phyloP scores from a whole-genome alignment of 257 asterid genomes.

The Leptodermis oblonga region DNA sequence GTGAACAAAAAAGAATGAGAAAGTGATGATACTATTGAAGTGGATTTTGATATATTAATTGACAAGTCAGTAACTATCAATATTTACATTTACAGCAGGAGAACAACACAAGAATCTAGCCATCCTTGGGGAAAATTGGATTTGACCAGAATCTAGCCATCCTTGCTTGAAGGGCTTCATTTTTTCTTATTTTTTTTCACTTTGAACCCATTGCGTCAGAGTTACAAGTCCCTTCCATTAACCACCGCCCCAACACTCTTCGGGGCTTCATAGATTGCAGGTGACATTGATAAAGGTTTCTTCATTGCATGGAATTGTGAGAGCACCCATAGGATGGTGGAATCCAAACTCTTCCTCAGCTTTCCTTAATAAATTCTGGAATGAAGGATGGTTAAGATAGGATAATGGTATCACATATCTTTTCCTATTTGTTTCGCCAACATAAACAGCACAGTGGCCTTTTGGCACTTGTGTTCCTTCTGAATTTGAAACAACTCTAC shows the following conservation, averaged over 20 bases:
- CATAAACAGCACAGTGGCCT: conserved; percentile 30
- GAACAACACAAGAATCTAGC: not conserved
- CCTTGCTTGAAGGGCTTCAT: no score
- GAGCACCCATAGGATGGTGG: conserved; percentile 34
- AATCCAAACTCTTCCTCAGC: conserved; percentile 35
- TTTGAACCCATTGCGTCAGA: no score
- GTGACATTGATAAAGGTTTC: conserved; percentile 30
- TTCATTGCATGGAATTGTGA: conserved; percentile 29
- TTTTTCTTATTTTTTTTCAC: no score
- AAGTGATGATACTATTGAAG: not conserved
- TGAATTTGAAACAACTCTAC: conserved; percentile 19
- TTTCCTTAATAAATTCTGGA: conserved; percentile 21
- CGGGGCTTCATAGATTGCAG: not conserved
- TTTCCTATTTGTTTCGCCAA: conserved; percentile 26
- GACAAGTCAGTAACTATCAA: not conserved
- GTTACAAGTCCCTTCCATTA: no score
- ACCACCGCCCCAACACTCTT: no score
- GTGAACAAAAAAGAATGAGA: not conserved
- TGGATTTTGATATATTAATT: not conserved
- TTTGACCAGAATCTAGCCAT: not conserved
- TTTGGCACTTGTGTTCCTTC: conserved; percentile 19
- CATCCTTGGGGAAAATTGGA: conserved; percentile 8
- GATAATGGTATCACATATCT: conserved; percentile 27
- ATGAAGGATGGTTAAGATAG: conserved; percentile 23
- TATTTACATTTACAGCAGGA: conserved; percentile 1